These are phyloP conservation scores for Phtheirospermum japonicum DNA, from an alignment of 257 asterid species.

Conservation along the genomic window DNA sequence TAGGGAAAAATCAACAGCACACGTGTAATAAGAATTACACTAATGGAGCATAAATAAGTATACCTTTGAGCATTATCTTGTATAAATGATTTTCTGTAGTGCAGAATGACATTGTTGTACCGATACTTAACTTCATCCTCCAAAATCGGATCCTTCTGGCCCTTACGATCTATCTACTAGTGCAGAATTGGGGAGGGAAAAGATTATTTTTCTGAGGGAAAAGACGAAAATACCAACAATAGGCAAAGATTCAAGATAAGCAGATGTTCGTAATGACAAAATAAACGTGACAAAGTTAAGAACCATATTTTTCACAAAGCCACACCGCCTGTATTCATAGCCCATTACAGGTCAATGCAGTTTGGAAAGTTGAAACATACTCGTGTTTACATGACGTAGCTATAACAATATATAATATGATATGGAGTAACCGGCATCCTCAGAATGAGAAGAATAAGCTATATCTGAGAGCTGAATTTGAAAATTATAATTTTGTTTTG, in stretches of 20 bases:
- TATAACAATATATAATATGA: neutral
- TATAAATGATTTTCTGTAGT: slow-evolving; percentile 91
- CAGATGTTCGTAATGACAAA: slow-evolving; percentile 10
- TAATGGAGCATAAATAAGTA: slow-evolving; percentile 20
- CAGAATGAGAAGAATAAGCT: slow-evolving; percentile 1
- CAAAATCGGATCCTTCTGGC: slow-evolving; percentile 73
- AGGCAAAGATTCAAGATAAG: slow-evolving; percentile 14
- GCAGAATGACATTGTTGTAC: slow-evolving; percentile 82
- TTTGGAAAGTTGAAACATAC: slow-evolving; percentile 5
- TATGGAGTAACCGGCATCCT: neutral
- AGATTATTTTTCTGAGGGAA: slow-evolving; percentile 22
- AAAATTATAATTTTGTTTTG: neutral
- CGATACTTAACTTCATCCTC: slow-evolving; percentile 93
- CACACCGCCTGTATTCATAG: neutral
- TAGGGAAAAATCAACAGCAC: slow-evolving; percentile 21
- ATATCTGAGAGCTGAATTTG: neutral
- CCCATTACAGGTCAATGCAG: slow-evolving; percentile 9
- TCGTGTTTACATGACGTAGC: neutral
- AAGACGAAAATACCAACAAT: slow-evolving; percentile 17
- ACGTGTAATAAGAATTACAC: slow-evolving; percentile 15
- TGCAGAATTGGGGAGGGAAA: slow-evolving; percentile 19
- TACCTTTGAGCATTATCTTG: slow-evolving; percentile 99
- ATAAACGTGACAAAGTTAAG: slow-evolving; percentile 7
- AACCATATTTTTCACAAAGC: slow-evolving; percentile 10
- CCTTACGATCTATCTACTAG: slow-evolving; percentile 79